Base-by-base conservation (phyloP, 768 basidiomycete species). In the Lyophyllum shimeji region DNA sequence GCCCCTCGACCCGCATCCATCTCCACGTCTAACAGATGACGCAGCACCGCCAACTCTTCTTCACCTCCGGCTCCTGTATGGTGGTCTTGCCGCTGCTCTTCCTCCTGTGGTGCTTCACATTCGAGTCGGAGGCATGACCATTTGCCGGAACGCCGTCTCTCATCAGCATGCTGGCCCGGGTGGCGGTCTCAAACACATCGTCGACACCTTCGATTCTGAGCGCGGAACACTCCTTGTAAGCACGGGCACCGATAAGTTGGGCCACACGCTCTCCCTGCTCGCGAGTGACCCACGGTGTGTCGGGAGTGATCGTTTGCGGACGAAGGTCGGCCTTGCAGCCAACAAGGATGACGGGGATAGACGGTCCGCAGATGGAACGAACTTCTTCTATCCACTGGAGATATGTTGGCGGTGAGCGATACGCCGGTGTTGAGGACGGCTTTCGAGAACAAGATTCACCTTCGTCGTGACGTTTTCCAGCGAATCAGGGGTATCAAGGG, bases 341-440 rank as follows among this genome's bases (percentile, higher is more conserved):
- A 33, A 98, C 95, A 34, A 98, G 87, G 46, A 99, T 81, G 51
- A 99, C 93, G 25, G 97, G 97, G 60, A 98, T 90, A 25, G 82
- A 82, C 31, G 89, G 81, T 0, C 97, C 97, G 71, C 97, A 98
- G 66, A 98, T 95, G n/a, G 81, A 87, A 54, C 95, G 87, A 12
- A 98, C 97, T 77, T 98, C 97, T 71, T 96, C 94, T 70, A 94
- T 97, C 97, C 97, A 98, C 93, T 97, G 64, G 47, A 46, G 51
- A 51, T 25, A 37, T 18, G 56, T 50, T 49, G 57, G 57, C 59
- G 56, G 64, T 60, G 61, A 59, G 56, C 24, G 52, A 62, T 56
- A 53, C 40, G 46, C 34, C 37, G 46, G 39, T 17, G 24, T 42
- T 24, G 13, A 23, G 43, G 51, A 54, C 53, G 34, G 34, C 7